Conservation (phyloP, 495 filamentous ascomycete genomes). For the Neurospora discreta region DNA sequence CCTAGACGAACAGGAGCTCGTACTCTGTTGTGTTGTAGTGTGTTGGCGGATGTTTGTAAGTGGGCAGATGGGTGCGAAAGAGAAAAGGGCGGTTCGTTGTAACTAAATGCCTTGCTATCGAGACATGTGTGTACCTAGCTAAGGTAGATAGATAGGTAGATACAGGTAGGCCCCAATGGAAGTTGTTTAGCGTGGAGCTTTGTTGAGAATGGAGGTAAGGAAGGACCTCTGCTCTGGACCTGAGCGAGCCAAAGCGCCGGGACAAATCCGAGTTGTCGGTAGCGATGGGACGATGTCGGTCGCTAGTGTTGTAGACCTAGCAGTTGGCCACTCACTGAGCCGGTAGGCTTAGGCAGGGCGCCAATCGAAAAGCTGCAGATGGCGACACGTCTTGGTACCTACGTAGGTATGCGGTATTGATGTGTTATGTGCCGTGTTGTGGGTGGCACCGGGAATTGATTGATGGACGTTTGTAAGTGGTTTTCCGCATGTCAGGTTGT, state of each 20-base stretch:
- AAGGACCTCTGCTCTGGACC: background rate
- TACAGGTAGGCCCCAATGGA: background rate
- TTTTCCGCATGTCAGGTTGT: background rate
- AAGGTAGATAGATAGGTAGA: too few species aligned
- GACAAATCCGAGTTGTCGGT: background rate
- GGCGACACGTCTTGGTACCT: too few species aligned
- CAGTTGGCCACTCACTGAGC: background rate
- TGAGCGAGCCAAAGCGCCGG: background rate
- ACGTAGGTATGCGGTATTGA: background rate
- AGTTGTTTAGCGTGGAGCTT: background rate
- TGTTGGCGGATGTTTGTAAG: background rate
- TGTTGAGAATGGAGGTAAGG: background rate
- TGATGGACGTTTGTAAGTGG: background rate
- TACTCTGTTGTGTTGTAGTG: background rate
- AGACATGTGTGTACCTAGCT: background rate
- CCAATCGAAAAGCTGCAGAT: background rate
- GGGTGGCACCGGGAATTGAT: background rate
- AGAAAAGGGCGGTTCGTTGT: background rate
- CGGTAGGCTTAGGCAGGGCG: background rate
- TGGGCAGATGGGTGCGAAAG: background rate
- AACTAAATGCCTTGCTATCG: background rate
- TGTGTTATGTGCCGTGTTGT: background rate
- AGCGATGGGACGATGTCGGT: background rate
- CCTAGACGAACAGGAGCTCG: background rate
- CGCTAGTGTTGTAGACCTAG: background rate